Conservation (phyloP, 1,284 basidiomycete genomes). For the Cutaneotrichosporon daszewskae region DNA sequence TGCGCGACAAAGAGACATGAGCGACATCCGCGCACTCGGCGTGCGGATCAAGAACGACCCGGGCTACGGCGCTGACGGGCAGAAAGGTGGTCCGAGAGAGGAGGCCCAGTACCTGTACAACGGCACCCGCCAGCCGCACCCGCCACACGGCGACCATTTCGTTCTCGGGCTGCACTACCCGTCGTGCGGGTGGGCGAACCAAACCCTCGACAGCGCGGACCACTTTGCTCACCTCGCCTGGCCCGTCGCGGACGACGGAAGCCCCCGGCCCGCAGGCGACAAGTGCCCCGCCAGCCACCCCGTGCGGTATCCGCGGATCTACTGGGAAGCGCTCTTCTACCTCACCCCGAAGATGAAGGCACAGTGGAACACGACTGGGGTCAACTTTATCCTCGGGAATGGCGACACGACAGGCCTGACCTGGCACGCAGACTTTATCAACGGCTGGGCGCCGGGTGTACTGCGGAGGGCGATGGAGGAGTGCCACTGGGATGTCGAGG, state of each 20-base stretch:
- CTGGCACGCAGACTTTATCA: constrained; percentile 14
- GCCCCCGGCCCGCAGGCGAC: constrained; percentile 18
- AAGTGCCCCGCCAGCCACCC: constrained; percentile 15
- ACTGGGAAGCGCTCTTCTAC: constrained; percentile 6
- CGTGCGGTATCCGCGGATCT: constrained; percentile 11
- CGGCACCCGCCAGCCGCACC: background rate
- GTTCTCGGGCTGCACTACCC: constrained; percentile 34
- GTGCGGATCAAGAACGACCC: too few species aligned
- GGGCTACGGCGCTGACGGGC: too few species aligned
- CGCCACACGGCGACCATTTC: constrained; percentile 15
- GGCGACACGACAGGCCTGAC: constrained; percentile 12
- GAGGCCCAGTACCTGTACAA: background rate
- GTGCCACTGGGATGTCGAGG: constrained; percentile 1
- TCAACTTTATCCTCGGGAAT: constrained; percentile 11
- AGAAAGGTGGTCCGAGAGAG: too few species aligned
- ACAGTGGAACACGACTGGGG: constrained; percentile 1
- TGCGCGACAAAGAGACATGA: constrained; percentile 18
- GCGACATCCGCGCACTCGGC: constrained; percentile 4
- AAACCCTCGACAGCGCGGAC: constrained; percentile 28
- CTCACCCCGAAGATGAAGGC: background rate
- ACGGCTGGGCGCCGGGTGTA: constrained; percentile 8
- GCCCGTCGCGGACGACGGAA: constrained; percentile 26
- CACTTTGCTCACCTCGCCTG: constrained; percentile 48
- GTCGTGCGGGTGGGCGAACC: constrained; percentile 31
- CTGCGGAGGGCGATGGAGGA: constrained; percentile 3